Percentiles rank a stretch among this genome's conserved stretches.
Conservation (phyloP, 164 flowering plant species). For the Platanus orientalis region DNA sequence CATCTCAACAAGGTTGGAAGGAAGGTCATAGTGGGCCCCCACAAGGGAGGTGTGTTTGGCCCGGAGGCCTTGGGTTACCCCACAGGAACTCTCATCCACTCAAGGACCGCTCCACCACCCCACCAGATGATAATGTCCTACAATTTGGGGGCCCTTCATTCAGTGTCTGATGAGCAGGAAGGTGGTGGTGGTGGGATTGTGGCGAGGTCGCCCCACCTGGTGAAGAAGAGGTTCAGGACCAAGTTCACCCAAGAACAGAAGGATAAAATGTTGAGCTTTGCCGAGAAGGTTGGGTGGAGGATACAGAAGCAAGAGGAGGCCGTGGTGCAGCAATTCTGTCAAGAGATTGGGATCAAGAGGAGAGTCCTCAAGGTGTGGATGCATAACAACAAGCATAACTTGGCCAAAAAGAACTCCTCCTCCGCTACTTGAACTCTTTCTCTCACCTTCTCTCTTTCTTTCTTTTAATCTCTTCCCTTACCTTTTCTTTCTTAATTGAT, state of each 20-base stretch:
- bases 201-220: constrained; percentile 25
- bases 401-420: constrained; percentile 51
- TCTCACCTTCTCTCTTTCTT: too few relatives aligned
- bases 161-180: constrained; percentile 61
- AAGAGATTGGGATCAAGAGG: constrained; percentile 80
- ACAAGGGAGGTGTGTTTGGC: constrained; percentile 21
- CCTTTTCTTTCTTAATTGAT: too few relatives aligned
- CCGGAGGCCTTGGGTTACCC: constrained; percentile 43
- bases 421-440: too few relatives aligned
- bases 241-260: constrained; percentile 83
- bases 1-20: constrained; percentile 35
- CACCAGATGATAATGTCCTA: constrained; percentile 61
- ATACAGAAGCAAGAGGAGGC: constrained; percentile 81
- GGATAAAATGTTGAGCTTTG: constrained; percentile 79
- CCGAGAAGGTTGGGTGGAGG: constrained; percentile 88
- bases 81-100: constrained; percentile 25
- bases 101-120: constrained; percentile 23
- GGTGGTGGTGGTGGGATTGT: constrained; percentile 23
- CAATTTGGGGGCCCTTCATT: constrained; percentile 38
- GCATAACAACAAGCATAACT: constrained; percentile 88
- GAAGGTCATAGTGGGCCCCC: constrained; percentile 42
- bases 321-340: constrained; percentile 79
- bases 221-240: constrained; percentile 77
- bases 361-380: constrained; percentile 94
- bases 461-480: too few relatives aligned